These are phyloP conservation scores for Termitomyces sp. DNA, from an alignment of 768 basidiomycete species.

Conservation along the genomic window DNA sequence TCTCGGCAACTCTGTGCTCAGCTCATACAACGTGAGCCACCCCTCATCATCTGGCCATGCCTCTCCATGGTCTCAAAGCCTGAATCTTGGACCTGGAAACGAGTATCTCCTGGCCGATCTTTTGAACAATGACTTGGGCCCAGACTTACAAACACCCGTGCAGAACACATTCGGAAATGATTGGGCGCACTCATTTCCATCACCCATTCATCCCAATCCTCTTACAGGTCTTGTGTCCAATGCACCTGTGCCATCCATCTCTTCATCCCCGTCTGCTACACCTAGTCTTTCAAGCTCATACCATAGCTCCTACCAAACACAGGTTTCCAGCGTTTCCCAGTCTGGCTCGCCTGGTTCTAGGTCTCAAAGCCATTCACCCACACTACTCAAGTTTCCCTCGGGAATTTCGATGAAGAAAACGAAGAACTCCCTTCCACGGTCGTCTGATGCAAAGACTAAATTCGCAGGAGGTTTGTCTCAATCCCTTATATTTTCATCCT, in stretches of 20 bases:
- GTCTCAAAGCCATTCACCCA: constrained; percentile 21
- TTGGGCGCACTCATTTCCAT: constrained; percentile 58
- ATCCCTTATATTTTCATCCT: constrained; percentile 1
- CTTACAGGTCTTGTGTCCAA: constrained; percentile 61
- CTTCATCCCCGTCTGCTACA: constrained; percentile 23
- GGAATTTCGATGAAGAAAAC: constrained; percentile 20
- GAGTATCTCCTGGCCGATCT: constrained; percentile 14
- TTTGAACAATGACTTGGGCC: constrained; percentile 7
- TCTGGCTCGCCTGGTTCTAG: constrained; percentile 21
- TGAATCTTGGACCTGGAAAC: constrained; percentile 16
- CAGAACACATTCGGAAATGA: constrained; percentile 24
- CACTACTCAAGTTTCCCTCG: constrained; percentile 15
- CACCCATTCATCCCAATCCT: constrained; percentile 53
- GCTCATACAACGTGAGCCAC: constrained; percentile 22
- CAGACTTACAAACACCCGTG: constrained; percentile 8
- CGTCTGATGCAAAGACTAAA: constrained; percentile 20
- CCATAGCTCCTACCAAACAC: constrained; percentile 16
- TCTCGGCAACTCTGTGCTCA: constrained; percentile 26
- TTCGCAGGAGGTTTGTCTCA: constrained; percentile 16
- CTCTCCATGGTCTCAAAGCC: constrained; percentile 31
- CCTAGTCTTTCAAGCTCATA: constrained; percentile 35
- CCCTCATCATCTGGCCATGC: constrained; percentile 25
- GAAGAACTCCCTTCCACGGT: constrained; percentile 26
- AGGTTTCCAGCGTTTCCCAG: constrained; percentile 15
- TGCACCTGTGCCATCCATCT: constrained; percentile 42